phyloP scores from a whole-genome alignment of 2,329 filamentous ascomycete genomes.

The Gliomastix tumulicola region DNA sequence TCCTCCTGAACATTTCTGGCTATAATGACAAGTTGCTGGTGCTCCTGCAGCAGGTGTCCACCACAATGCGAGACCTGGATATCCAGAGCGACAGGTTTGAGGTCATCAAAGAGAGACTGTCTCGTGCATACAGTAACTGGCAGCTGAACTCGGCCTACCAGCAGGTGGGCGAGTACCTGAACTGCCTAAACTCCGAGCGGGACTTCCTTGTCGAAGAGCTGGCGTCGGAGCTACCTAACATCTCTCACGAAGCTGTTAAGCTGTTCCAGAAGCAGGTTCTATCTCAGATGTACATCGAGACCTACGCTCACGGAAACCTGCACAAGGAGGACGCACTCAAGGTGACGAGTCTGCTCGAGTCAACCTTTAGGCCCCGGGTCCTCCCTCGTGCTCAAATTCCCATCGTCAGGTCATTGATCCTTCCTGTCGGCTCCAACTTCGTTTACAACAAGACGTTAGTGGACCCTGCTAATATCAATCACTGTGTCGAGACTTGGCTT shows the following conservation, averaged over 20 bases:
- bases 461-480: slow-evolving; percentile 84
- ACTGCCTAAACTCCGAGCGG: slow-evolving; percentile 71
- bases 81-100: slow-evolving; percentile 83
- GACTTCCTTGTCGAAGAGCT: slow-evolving; percentile 76
- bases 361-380: slow-evolving; percentile 64
- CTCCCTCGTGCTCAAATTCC: slow-evolving; percentile 76
- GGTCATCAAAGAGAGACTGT: slow-evolving; percentile 81
- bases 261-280: slow-evolving; percentile 76
- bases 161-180: slow-evolving; percentile 77
- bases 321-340: slow-evolving; percentile 89
- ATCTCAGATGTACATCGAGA: slow-evolving; percentile 78
- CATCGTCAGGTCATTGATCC: slow-evolving; percentile 66
- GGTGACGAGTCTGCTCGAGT: slow-evolving; percentile 76
- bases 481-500: slow-evolving; percentile 75
- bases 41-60: slow-evolving; percentile 79
- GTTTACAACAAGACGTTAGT: slow-evolving; percentile 74
- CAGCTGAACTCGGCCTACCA: slow-evolving; percentile 84
- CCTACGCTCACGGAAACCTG: slow-evolving; percentile 84
- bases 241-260: slow-evolving; percentile 69
- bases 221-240: slow-evolving; percentile 64
- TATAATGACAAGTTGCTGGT: slow-evolving; percentile 97
- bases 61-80: slow-evolving; percentile 76
- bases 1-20: slow-evolving; percentile 74
- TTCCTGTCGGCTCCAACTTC: slow-evolving; percentile 76
- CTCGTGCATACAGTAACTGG: slow-evolving; percentile 75